Percentiles rank a stretch among this genome's conserved stretches.
Conservation (phyloP, 306 rosid species). For the Hippophae gyantsensis region DNA sequence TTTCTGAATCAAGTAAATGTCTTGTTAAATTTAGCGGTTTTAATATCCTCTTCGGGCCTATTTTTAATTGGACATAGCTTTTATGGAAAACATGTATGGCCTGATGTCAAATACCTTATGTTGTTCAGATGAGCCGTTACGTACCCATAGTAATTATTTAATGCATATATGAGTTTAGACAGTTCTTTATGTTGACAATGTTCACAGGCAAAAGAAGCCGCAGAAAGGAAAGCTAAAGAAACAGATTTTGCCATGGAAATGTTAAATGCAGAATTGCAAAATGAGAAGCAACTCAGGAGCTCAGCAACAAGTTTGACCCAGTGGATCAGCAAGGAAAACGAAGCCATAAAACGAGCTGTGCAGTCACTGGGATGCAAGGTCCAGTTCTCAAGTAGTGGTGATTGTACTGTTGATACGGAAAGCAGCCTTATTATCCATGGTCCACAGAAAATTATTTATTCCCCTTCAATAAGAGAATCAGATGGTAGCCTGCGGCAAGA, state of each 20-base stretch:
- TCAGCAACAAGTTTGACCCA: constrained; percentile 47
- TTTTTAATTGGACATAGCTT: too few species aligned
- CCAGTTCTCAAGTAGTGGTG: constrained; percentile 58
- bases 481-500: constrained; percentile 24
- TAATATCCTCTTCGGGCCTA: too few species aligned
- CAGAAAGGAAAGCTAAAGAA: constrained; percentile 69
- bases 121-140: too few species aligned
- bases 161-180: too few species aligned
- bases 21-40: too few species aligned
- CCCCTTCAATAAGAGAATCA: constrained; percentile 35
- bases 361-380: constrained; percentile 83
- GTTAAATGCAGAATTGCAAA: constrained; percentile 49
- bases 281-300: constrained; percentile 55
- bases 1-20: background rate
- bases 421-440: constrained; percentile 28
- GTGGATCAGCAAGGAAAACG: constrained; percentile 57
- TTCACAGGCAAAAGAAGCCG: constrained; percentile 73
- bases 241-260: constrained; percentile 43
- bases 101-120: too few species aligned
- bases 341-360: constrained; percentile 73
- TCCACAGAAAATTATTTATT: constrained; percentile 21
- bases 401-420: constrained; percentile 60
- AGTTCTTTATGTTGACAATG: background rate
- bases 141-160: too few species aligned
- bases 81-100: too few species aligned